Evolutionary conservation across 805 yeast genomes (phyloP).

Genomic region (Candida alai): DNA sequence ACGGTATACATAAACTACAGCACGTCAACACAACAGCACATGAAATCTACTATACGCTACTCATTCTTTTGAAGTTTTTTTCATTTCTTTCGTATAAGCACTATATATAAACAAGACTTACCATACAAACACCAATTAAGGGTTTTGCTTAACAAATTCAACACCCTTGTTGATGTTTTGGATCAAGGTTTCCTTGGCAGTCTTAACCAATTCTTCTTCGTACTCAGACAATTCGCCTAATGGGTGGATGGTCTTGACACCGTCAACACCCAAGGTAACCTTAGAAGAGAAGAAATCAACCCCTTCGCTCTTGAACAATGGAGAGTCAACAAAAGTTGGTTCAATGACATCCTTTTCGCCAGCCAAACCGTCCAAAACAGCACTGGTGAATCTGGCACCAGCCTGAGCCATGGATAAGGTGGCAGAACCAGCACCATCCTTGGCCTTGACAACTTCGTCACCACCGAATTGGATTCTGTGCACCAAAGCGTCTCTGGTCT

Average conservation of each 20-base stretch:
- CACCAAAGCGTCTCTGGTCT: slow-evolving; percentile 49
- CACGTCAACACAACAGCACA: too few relatives aligned
- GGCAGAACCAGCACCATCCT: slow-evolving; percentile 92
- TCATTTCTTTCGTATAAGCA: too few relatives aligned
- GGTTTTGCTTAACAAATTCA: slow-evolving; percentile 73
- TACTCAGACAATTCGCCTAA: slow-evolving; percentile 69
- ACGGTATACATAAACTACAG: too few relatives aligned
- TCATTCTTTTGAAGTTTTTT: too few relatives aligned
- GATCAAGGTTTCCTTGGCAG: slow-evolving; percentile 85
- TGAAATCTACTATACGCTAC: too few relatives aligned
- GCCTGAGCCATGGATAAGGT: slow-evolving; percentile 93
- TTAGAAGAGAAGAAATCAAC: slow-evolving; percentile 94
- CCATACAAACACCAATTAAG: too few relatives aligned
- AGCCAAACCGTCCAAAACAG: slow-evolving; percentile 60
- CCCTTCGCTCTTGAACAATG: slow-evolving; percentile 82
- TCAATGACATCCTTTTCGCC: slow-evolving; percentile 64
- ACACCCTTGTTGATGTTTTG: slow-evolving; percentile 93
- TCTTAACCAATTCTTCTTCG: slow-evolving; percentile 80
- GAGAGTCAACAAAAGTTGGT: slow-evolving; percentile 74
- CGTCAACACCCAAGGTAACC: slow-evolving; percentile 89
- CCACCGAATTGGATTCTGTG: slow-evolving; percentile 95
- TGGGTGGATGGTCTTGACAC: slow-evolving; percentile 77
- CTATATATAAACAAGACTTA: too few relatives aligned
- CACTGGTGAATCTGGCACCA: slow-evolving; percentile 70
- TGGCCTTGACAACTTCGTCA: slow-evolving; percentile 92